These are phyloP conservation scores for Cynanchum wilfordii DNA, from an alignment of 257 asterid genomes.

Conservation along the genomic window DNA sequence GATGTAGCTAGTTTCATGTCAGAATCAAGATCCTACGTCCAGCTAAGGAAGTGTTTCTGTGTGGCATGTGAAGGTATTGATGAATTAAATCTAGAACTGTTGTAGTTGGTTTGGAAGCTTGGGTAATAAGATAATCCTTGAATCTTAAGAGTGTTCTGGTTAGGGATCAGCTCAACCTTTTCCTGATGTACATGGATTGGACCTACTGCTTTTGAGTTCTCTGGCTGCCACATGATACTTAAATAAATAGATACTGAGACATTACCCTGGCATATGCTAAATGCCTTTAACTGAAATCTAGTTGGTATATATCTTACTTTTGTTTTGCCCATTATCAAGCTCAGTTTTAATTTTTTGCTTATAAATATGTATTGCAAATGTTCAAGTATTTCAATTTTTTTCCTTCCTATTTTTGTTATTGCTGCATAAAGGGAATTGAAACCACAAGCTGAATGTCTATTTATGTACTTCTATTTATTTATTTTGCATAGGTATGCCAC, in stretches of 20 bases:
- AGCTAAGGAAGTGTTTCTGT: neutral
- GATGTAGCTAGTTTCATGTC: neutral
- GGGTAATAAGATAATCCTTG: neutral
- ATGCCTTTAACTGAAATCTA: neutral
- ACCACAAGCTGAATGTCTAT: neutral
- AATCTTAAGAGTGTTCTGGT: neutral
- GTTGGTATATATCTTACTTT: neutral
- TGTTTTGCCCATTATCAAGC: neutral
- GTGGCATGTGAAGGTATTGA: neutral
- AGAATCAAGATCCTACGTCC: neutral
- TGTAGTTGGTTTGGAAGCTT: neutral
- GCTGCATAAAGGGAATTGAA: neutral
- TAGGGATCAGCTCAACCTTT: neutral
- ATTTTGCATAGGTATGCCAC: slow-evolving; percentile 56
- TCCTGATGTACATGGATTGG: neutral
- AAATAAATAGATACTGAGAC: neutral
- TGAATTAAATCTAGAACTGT: neutral
- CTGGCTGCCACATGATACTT: neutral
- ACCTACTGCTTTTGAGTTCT: neutral
- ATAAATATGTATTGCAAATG: no score
- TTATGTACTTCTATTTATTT: neutral
- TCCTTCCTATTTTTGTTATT: neutral
- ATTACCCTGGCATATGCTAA: neutral
- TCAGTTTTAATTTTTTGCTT: neutral
- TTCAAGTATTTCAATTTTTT: neutral